Evolutionary conservation across 768 basidiomycete genomes (phyloP), one percentile per base, ranked within the genome.

Genomic region (Lactarius deliciosus): DNA sequence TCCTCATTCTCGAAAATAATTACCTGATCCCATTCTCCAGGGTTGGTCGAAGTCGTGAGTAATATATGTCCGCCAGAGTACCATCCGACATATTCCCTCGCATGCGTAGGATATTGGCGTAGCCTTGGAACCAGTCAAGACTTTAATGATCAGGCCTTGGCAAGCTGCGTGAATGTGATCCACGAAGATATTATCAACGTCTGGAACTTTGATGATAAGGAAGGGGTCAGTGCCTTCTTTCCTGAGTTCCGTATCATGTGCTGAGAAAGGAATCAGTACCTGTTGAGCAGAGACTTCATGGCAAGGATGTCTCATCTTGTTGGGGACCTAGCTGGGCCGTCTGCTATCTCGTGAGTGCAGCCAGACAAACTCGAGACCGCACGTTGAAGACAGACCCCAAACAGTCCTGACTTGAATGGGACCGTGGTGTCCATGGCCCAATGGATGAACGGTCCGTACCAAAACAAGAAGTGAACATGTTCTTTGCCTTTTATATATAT

Each of bases 101-200:
- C 7, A 6, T 16, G 34, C 56, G 8, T 36, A 66, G 65, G 47
- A 34, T 66, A 66, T n/a, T 66, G 65, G 65, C n/a, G 56, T 58
- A 54, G n/a, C 10, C 65, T 66, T 30, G 45, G 55, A 36, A 62
- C 61, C 1, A 62, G 61, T 58, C 45, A 1, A 9, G 56, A 50
- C 28, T 66, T 66, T 30, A 15, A n/a, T 15, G 38, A 50, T 5
- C 25, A n/a, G n/a, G 10, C 28, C 15, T n/a, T 66, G 28, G 20
- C 58, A 47, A 5, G 18, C 56, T 66, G 61, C 6, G 6, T 66
- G 9, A 25, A 53, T 1, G 11, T 57, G 9, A 28, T 66, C 50
- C 65, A 66, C n/a, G 30, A 15, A 1, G 65, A 66, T 40, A 62
- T 66, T 18, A 30, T 62, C 7, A 47, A 50, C 8, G 25, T 62